These are phyloP conservation scores for cucumber (Cucumis sativus) DNA, from an alignment of 306 rosid genomes.

Conservation along the genomic window DNA sequence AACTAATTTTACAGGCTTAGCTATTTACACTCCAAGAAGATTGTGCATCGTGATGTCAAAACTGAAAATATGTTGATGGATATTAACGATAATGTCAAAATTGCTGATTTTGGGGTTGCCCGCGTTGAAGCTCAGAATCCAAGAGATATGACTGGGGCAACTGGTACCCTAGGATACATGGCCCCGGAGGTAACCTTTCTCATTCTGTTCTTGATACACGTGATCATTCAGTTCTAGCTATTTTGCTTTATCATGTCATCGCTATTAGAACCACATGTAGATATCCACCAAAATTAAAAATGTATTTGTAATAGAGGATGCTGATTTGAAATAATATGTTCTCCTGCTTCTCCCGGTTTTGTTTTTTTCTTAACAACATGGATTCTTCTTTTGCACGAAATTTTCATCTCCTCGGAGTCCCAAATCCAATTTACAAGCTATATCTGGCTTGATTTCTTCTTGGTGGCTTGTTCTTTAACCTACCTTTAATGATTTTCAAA, in stretches of 20 bases:
- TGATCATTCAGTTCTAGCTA: not conserved
- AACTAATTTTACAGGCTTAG: constrained; percentile 30
- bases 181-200: constrained; percentile 53
- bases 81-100: constrained; percentile 23
- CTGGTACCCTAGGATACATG: constrained; percentile 80
- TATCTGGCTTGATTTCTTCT: not conserved
- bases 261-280: not conserved
- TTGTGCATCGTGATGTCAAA: constrained; percentile 66
- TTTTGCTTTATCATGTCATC: not conserved
- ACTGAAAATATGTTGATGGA: constrained; percentile 57
- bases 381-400: not conserved
- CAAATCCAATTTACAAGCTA: not conserved
- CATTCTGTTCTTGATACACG: not conserved
- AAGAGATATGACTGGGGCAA: constrained; percentile 72
- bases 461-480: not conserved
- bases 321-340: not conserved
- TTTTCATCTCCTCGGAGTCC: not conserved
- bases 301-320: not conserved
- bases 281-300: not conserved
- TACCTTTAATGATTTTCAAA: not conserved
- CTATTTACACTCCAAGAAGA: constrained; percentile 59
- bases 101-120: constrained; percentile 73
- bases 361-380: not conserved
- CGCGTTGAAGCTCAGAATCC: constrained; percentile 76
- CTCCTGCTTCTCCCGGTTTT: not conserved